Evolutionary conservation across 1,284 basidiomycete genomes (phyloP), one percentile per base, ranked within the genome.

Genomic region (Ustilago lituana): DNA sequence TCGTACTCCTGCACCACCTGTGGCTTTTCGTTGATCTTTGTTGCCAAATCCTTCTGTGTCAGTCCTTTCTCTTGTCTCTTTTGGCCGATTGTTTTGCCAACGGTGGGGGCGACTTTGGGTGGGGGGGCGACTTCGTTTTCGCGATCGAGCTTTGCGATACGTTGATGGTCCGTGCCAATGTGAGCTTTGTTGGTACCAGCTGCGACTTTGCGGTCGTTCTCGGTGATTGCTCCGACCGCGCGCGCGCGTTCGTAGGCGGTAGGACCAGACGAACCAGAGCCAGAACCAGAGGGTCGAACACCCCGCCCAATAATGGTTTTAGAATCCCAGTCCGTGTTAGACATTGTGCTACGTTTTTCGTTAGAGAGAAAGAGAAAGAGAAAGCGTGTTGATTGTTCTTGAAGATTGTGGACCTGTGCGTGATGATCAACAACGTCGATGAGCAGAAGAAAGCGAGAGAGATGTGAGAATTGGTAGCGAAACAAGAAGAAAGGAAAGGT

Each of bases 81-180:
- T 22, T 87, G 86, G 78, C 91, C 89, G 76, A 98, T 94, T 73
- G 91, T 91, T 83, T 91, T 91, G 74, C 93, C 93, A 57, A 94
- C 91, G 33, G 86, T 86, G 27, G 89, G 86, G 3, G 87, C 85
- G 71, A 98, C 86, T 84, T 94, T 96, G 68, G 90, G 82, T 39
- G 95, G 96, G 8, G 96, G 94, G 9, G 94, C 92, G 20, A 97
- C 94, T 79, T 97, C 95, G 84, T 98, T 96, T 77, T 82, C 79
- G 9, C 78, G 65, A 47, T 78, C 78, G 11, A 81, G 57, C 39
- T 81, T 81, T 24, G 78, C 78, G 36, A 82, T 74, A n/a, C 77
- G 65, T 43, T 73, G 73, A 55, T 79, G 79, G 46, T 80, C 79
- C 5, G 78, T 68, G 12, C 78, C 77, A 4, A 59, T 52, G 41